A percentile compares a stretch with the other conserved stretches of the same genome.
Evolutionary conservation across 139 green algal genomes (phyloP).

Genomic region (Picochlorum sp.): DNA sequence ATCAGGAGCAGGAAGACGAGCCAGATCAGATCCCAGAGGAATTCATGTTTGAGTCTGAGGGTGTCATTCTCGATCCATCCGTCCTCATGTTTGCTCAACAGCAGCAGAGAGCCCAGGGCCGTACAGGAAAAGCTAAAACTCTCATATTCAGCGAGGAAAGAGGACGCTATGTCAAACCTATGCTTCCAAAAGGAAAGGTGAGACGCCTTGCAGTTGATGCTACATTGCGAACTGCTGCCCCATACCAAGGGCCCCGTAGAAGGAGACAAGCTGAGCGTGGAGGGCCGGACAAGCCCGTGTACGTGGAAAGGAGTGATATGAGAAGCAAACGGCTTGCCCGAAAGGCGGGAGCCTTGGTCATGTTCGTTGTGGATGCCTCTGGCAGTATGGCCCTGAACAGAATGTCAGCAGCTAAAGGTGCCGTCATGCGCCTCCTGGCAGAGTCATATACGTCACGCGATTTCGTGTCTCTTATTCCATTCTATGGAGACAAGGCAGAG

Average conservation of each 20-base stretch:
- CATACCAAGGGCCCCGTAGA: slow-evolving; percentile 77
- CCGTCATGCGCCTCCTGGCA: slow-evolving; percentile 85
- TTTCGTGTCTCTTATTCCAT: slow-evolving; percentile 95
- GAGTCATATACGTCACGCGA: slow-evolving; percentile 91
- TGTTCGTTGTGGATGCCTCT: slow-evolving; percentile 82
- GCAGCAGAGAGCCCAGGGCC: slow-evolving; percentile 83
- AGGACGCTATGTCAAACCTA: slow-evolving; percentile 96
- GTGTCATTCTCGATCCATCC: slow-evolving; percentile 82
- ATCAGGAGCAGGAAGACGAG: slow-evolving; percentile 31
- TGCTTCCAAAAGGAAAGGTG: slow-evolving; percentile 87
- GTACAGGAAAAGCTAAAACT: slow-evolving; percentile 85
- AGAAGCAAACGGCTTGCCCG: slow-evolving; percentile 89
- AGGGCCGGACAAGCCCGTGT: slow-evolving; percentile 54
- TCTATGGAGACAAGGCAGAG: slow-evolving; percentile 95
- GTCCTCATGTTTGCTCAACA: slow-evolving; percentile 89
- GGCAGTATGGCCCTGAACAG: slow-evolving; percentile 98
- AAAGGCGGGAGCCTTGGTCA: slow-evolving; percentile 88
- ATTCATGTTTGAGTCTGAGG: slow-evolving; percentile 97
- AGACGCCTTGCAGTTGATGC: slow-evolving; percentile 96
- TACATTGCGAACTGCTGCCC: slow-evolving; percentile 87
- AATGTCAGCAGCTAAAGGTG: slow-evolving; percentile 96
- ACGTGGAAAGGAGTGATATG: slow-evolving; percentile 97
- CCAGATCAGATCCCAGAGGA: slow-evolving; percentile 90
- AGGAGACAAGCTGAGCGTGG: slow-evolving; percentile 23
- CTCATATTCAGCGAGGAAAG: slow-evolving; percentile 94